phyloP scores from a whole-genome alignment of 2,329 filamentous ascomycete genomes.

The Verticillium alfalfae region DNA sequence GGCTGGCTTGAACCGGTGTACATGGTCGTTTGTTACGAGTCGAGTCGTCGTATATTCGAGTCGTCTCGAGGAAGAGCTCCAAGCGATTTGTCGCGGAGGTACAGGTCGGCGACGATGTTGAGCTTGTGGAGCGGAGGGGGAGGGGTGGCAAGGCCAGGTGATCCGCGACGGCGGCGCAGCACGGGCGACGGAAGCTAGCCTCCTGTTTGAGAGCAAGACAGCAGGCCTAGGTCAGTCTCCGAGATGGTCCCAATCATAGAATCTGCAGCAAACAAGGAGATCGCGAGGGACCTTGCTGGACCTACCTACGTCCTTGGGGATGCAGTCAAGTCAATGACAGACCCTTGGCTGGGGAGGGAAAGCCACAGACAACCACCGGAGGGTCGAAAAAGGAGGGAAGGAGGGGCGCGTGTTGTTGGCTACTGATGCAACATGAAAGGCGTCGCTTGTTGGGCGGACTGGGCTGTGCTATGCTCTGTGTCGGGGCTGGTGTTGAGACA shows the following conservation, averaged over 20 bases:
- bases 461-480: neutral
- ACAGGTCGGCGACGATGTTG: neutral
- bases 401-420: neutral
- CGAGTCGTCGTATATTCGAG: neutral
- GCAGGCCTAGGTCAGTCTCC: neutral
- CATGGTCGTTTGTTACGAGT: constrained; percentile 5
- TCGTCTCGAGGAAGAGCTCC: neutral
- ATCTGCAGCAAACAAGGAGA: neutral
- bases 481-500: neutral
- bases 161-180: neutral
- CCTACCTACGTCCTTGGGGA: neutral
- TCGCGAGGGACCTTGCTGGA: neutral
- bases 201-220: neutral
- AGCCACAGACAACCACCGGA: neutral
- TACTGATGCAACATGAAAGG: neutral
- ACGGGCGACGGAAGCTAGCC: neutral
- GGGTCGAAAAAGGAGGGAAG: neutral
- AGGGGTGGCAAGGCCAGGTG: neutral
- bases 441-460: neutral
- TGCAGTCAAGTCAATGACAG: neutral
- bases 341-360: neutral
- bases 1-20: constrained; percentile 11
- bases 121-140: neutral
- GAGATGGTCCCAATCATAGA: neutral
- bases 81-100: neutral